Evolutionary conservation across 345 rosid species (phyloP).

Genomic region (Citropsis articulata): DNA sequence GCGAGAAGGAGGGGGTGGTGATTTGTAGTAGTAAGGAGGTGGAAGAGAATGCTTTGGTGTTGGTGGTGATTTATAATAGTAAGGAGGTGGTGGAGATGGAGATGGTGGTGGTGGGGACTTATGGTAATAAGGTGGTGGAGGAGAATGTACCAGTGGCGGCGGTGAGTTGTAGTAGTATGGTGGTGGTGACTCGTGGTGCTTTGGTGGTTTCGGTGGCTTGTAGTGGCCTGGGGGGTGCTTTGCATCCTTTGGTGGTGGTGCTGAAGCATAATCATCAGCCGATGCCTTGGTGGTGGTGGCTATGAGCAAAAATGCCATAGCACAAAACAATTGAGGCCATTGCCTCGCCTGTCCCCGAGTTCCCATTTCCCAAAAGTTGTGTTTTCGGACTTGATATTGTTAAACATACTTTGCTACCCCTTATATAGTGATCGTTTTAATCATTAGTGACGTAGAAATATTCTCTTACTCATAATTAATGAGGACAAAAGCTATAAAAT

Average conservation of each 20-base stretch:
- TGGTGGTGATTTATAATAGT: too few relatives aligned
- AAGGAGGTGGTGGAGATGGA: too few relatives aligned
- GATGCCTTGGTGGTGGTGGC: slow-evolving; percentile 17
- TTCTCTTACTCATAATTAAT: not conserved
- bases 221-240: too few relatives aligned
- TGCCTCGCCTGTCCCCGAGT: not conserved
- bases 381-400: not conserved
- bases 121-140: too few relatives aligned
- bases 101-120: too few relatives aligned
- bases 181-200: too few relatives aligned
- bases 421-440: slow-evolving; percentile 22
- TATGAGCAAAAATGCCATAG: slow-evolving; percentile 15
- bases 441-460: not conserved
- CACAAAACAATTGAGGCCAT: not conserved
- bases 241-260: not conserved
- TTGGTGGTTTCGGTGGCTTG: too few relatives aligned
- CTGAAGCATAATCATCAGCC: not conserved
- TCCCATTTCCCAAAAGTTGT: not conserved
- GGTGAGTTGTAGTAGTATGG: too few relatives aligned
- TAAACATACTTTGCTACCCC: not conserved
- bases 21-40: not conserved
- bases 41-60: not conserved
- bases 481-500: not conserved
- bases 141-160: too few relatives aligned
- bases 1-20: not conserved